phyloP scores from a whole-genome alignment of 306 rosid genomes.

The Arachis hypogaea region DNA sequence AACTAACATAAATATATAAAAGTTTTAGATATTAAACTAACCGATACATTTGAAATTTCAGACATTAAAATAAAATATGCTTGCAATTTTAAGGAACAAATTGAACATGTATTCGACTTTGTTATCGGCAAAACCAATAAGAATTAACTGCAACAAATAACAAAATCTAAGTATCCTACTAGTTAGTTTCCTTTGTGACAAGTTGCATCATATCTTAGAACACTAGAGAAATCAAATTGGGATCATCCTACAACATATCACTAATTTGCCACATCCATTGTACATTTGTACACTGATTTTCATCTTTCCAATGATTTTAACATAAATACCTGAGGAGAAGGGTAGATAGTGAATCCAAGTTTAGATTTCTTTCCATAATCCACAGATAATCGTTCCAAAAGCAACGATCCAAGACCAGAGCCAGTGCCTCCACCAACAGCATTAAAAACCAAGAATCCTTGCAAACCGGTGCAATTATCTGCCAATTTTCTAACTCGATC shows the following conservation, averaged over 20 bases:
- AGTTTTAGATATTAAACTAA: too few relatives aligned
- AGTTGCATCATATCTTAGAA: not conserved
- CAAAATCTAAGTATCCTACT: not conserved
- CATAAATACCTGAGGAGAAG: slow-evolving; percentile 74
- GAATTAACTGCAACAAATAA: slow-evolving; percentile 19
- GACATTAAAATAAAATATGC: too few relatives aligned
- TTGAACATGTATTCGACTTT: not conserved
- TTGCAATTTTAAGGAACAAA: too few relatives aligned
- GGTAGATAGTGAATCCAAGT: slow-evolving; percentile 74
- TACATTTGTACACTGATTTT: not conserved
- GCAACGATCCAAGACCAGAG: slow-evolving; percentile 77
- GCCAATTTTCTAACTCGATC: slow-evolving; percentile 74
- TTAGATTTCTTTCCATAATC: slow-evolving; percentile 80
- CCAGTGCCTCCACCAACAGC: slow-evolving; percentile 93
- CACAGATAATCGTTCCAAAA: slow-evolving; percentile 73
- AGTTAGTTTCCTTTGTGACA: not conserved
- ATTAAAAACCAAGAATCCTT: slow-evolving; percentile 74
- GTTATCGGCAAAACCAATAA: not conserved
- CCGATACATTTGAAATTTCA: too few relatives aligned
- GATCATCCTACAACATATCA: not conserved
- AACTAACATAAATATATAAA: too few relatives aligned
- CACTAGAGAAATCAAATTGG: not conserved
- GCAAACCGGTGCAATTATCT: slow-evolving; percentile 81
- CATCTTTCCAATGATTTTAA: slow-evolving; percentile 9
- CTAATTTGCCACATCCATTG: not conserved